Percentiles rank a stretch among this genome's conserved stretches.
Evolutionary conservation across 768 basidiomycete species (phyloP).

Genomic region (Leucocoprinus sp.): DNA sequence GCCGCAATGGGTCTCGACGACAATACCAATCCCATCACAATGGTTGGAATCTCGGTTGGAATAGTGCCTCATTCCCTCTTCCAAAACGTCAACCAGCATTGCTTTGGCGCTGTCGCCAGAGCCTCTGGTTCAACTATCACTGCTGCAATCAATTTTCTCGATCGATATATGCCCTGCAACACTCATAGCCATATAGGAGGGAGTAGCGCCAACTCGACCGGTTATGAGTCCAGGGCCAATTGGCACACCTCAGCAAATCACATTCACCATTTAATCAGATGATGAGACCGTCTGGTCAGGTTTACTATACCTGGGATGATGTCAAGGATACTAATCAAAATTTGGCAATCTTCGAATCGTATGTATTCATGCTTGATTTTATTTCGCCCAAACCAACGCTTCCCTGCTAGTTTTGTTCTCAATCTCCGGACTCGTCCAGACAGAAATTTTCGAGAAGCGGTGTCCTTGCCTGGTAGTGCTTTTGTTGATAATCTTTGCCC

Average conservation of each 20-base stretch:
- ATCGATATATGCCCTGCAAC: slow-evolving; percentile 99
- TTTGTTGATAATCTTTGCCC: slow-evolving; percentile 62
- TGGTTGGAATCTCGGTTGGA: slow-evolving; percentile 73
- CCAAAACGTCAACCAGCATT: slow-evolving; percentile 84
- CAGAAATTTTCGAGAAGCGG: slow-evolving; percentile 71
- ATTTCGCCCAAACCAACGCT: neutral
- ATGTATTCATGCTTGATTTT: slow-evolving; percentile 27
- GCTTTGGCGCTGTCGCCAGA: slow-evolving; percentile 67
- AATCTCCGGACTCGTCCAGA: no score
- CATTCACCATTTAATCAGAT: slow-evolving; percentile 40
- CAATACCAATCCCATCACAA: no score
- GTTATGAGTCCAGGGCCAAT: slow-evolving; percentile 52
- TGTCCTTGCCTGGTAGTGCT: slow-evolving; percentile 53
- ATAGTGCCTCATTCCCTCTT: slow-evolving; percentile 93
- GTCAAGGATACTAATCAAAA: slow-evolving; percentile 65
- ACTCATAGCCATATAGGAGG: slow-evolving; percentile 67
- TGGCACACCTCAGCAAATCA: slow-evolving; percentile 66
- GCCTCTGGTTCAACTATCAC: no score
- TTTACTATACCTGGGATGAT: no score
- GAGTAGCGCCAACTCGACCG: no score
- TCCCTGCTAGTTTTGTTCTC: slow-evolving; percentile 65
- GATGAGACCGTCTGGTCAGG: no score
- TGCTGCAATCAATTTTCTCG: slow-evolving; percentile 48
- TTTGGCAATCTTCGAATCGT: slow-evolving; percentile 92
- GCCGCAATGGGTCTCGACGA: slow-evolving; percentile 68